Conservation (phyloP, 345 rosid genomes). For the Linum tenue region DNA sequence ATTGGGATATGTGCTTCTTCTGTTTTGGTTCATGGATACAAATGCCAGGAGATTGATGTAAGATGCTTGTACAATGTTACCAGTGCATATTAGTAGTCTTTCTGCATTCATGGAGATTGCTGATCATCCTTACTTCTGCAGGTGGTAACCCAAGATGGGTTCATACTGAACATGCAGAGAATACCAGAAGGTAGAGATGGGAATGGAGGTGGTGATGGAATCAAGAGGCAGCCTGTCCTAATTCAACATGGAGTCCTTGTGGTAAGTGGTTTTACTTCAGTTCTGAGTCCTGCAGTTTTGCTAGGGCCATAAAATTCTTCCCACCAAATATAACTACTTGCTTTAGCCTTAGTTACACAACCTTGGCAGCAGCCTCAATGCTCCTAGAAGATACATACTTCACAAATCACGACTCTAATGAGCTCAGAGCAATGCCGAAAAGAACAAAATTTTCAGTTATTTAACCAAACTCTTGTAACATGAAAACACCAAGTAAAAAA, state of each 20-base stretch:
- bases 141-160: slow-evolving; percentile 75
- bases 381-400: no score
- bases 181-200: slow-evolving; percentile 50
- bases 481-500: no score
- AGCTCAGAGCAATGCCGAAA: no score
- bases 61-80: slow-evolving; percentile 7
- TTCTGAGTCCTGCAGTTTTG: no score
- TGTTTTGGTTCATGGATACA: slow-evolving; percentile 53
- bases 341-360: no score
- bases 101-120: not conserved
- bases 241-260: slow-evolving; percentile 87
- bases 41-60: slow-evolving; percentile 76
- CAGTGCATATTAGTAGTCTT: not conserved
- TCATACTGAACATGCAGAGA: slow-evolving; percentile 61
- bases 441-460: no score
- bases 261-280: slow-evolving; percentile 37
- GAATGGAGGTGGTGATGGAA: not conserved
- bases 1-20: slow-evolving; percentile 58
- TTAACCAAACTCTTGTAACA: no score
- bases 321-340: no score
- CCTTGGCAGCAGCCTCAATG: no score
- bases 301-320: no score
- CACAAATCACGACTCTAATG: no score
- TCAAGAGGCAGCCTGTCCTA: slow-evolving; percentile 49
- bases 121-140: slow-evolving; percentile 12